Evolutionary conservation across 306 rosid genomes (phyloP), one percentile per base, ranked within the genome.

Genomic region (Albizia julibrissin): DNA sequence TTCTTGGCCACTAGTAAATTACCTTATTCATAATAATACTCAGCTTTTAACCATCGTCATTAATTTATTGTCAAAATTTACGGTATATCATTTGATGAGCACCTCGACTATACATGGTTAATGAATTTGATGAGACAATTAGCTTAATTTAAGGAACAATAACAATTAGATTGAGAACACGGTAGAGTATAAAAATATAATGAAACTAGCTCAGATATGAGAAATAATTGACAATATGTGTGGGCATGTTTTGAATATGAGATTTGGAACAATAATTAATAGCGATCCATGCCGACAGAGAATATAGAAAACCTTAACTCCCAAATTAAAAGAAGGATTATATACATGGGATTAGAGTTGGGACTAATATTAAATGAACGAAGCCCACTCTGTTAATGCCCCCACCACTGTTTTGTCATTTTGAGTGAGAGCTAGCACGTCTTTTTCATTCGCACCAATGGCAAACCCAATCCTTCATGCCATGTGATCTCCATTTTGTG

Each of bases 241-340:
- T 47, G 12, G 50, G 14, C 5, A 2, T 8, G 21, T 47, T 16
- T 18, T 52, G 22, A 19, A 19, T 52, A 6, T 6, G 59, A 18
- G 59, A 16, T 6, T 52, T 19, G n/a, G 24, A 44, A 10, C 4
- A 44, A 5, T n/a, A n/a, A n/a, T n/a, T n/a, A n/a, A n/a, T 37
- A 37, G 49, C 49, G 59, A 19, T 16, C 3, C 8, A 19, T 10
- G 10, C 87, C 78, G 82, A 85, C 78, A 79, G 40, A n/a, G 65
- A 40, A 14, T 12, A 42, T 79, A 78, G 37, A 61, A 76, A 84
- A 27, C 58, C 80, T 76, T 49, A 74, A 27, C 40, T 77, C 49
- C 75, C 59, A 34, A n/a, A n/a, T n/a, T n/a, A n/a, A 87, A 69
- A 19, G 21, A 58, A 21, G 22, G 19, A 3, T 5, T 3, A 6